Conservation (phyloP, 2,329 filamentous ascomycete genomes). For the Torrubiella hemipterigena region DNA sequence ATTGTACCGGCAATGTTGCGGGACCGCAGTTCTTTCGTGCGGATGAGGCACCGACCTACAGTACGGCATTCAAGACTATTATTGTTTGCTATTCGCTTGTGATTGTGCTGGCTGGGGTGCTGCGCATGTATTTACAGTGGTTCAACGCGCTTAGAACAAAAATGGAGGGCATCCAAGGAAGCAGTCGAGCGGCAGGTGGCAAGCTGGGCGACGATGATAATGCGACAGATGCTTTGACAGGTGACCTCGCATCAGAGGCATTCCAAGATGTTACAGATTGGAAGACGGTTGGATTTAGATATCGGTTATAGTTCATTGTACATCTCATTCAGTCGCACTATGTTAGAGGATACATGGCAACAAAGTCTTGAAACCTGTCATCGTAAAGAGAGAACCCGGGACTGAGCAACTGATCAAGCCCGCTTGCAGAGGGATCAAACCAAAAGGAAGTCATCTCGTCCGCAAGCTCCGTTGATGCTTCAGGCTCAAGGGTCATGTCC, state of each 20-base stretch:
- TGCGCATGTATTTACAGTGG: slow-evolving; percentile 35
- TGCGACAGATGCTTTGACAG: slow-evolving; percentile 12
- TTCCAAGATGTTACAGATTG: slow-evolving; percentile 50
- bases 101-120: slow-evolving; percentile 25
- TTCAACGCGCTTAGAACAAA: slow-evolving; percentile 29
- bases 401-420: slow-evolving; percentile 2
- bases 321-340: too few species aligned
- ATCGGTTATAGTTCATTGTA: slow-evolving; percentile 41
- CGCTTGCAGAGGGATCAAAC: background rate
- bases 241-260: slow-evolving; percentile 25
- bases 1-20: slow-evolving; percentile 43
- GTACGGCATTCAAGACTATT: slow-evolving; percentile 42
- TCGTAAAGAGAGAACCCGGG: background rate
- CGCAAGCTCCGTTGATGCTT: background rate
- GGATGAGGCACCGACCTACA: slow-evolving; percentile 36
- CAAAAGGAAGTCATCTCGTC: too few species aligned
- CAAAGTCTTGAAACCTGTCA: background rate
- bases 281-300: slow-evolving; percentile 46
- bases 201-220: slow-evolving; percentile 14
- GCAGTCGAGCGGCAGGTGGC: slow-evolving; percentile 26
- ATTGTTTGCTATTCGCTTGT: slow-evolving; percentile 43
- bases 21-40: slow-evolving; percentile 43
- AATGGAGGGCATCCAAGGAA: slow-evolving; percentile 32
- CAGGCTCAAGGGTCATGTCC: background rate
- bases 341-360: too few species aligned